Conservation (phyloP, 2,329 filamentous ascomycete species). For the Meredithiella fracta region DNA sequence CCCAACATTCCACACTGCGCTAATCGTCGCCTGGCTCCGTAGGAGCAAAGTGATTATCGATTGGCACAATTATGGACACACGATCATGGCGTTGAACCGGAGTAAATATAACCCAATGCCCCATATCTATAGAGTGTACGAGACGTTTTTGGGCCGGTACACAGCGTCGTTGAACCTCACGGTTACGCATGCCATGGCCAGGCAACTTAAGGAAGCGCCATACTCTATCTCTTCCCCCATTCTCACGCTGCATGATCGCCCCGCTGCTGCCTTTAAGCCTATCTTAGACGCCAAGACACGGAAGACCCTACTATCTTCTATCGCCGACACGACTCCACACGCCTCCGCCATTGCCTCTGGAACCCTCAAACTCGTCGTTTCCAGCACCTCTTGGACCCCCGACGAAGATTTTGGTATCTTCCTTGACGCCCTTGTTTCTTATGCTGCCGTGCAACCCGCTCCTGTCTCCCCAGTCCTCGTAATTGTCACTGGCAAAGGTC, state of each 20-base stretch:
- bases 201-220: slow-evolving; percentile 45
- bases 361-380: slow-evolving; percentile 57
- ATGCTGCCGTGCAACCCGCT: slow-evolving; percentile 39
- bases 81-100: slow-evolving; percentile 55
- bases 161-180: slow-evolving; percentile 62
- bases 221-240: slow-evolving; percentile 51
- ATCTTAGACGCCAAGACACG: slow-evolving; percentile 33
- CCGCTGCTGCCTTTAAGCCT: slow-evolving; percentile 66
- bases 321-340: slow-evolving; percentile 47
- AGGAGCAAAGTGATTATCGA: slow-evolving; percentile 76
- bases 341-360: slow-evolving; percentile 42
- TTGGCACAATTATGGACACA: slow-evolving; percentile 99
- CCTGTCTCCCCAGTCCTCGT: slow-evolving; percentile 45
- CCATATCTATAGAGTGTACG: slow-evolving; percentile 58
- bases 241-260: slow-evolving; percentile 69
- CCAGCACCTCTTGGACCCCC: slow-evolving; percentile 91
- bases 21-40: slow-evolving; percentile 55
- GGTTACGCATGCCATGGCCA: slow-evolving; percentile 78
- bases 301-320: slow-evolving; percentile 41
- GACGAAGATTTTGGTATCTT: slow-evolving; percentile 90
- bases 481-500: slow-evolving; percentile 89
- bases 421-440: slow-evolving; percentile 62
- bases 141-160: slow-evolving; percentile 50
- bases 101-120: slow-evolving; percentile 57
- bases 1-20: slow-evolving; percentile 65